Percentiles rank a stretch among this genome's conserved stretches.
phyloP scores from a whole-genome alignment of 805 yeast species.

The Metschnikowia aberdeeniae region DNA sequence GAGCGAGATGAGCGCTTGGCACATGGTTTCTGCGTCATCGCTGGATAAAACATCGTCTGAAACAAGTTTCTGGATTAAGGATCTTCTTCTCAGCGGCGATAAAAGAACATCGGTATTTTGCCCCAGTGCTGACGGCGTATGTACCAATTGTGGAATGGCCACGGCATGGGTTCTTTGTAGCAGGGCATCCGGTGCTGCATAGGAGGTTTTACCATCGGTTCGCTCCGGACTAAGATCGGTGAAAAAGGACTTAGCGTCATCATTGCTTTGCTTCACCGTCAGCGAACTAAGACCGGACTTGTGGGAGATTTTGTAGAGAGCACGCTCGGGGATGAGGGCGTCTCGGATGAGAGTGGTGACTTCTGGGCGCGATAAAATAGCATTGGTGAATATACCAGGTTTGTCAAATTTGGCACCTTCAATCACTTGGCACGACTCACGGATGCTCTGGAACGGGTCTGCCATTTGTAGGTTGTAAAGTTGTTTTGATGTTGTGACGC shows the following conservation, averaged over 20 bases:
- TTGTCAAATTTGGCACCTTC: conserved; percentile 45
- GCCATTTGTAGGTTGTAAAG: conserved; percentile 3
- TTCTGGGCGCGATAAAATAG: conserved; percentile 48
- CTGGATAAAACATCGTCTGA: conserved; percentile 17
- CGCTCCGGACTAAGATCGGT: conserved; percentile 27
- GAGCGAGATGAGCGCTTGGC: conserved; percentile 16
- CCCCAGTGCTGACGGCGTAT: neutral
- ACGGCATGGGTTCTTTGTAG: conserved; percentile 29
- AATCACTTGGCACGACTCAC: conserved; percentile 31
- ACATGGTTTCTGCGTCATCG: conserved; percentile 41
- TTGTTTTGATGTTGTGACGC: conserved; percentile 1
- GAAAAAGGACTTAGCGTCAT: conserved; percentile 3
- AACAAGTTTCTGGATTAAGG: conserved; percentile 5
- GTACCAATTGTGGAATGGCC: conserved; percentile 21
- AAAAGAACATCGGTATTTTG: conserved; percentile 6
- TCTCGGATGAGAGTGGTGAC: conserved; percentile 59
- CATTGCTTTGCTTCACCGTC: neutral
- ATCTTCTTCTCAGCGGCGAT: conserved; percentile 16
- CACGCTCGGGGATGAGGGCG: conserved; percentile 49
- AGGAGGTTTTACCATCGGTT: conserved; percentile 45
- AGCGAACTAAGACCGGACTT: conserved; percentile 25
- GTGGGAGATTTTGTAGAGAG: conserved; percentile 43
- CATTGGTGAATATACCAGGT: conserved; percentile 65
- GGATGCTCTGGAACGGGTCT: conserved; percentile 10
- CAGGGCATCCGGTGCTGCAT: conserved; percentile 29